These are phyloP conservation scores for Prasinococcaceae sp. DNA, from an alignment of 139 green algal species.

Conservation along the genomic window DNA sequence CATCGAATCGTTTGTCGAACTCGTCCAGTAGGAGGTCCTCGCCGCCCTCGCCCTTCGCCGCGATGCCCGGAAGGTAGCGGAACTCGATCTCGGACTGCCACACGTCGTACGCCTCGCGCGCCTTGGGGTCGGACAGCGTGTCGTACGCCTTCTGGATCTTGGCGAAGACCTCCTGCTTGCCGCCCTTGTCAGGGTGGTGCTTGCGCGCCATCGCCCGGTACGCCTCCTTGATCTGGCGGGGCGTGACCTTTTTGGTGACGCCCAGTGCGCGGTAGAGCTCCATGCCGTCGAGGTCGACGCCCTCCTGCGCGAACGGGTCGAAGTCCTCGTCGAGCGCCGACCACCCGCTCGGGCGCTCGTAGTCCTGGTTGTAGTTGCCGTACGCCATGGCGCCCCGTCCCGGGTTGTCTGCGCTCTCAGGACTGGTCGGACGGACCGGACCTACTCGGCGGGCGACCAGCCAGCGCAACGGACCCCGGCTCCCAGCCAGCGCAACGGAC, in stretches of 20 bases:
- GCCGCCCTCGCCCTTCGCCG: constrained; percentile 22
- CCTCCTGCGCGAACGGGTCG: too few relatives aligned
- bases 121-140: constrained; percentile 37
- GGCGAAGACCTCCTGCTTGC: constrained; percentile 31
- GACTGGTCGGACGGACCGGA: too few relatives aligned
- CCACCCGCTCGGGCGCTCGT: too few relatives aligned
- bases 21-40: constrained; percentile 61
- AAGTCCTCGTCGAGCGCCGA: too few relatives aligned
- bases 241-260: constrained; percentile 15
- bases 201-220: constrained; percentile 41
- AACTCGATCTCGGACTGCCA: constrained; percentile 46
- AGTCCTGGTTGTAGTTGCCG: too few relatives aligned
- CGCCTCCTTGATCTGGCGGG: constrained; percentile 33
- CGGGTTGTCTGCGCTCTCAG: too few relatives aligned
- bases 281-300: constrained; percentile 40
- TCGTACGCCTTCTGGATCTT: constrained; percentile 43
- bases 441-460: too few relatives aligned
- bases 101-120: constrained; percentile 44
- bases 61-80: constrained; percentile 30
- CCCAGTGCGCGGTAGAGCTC: constrained; percentile 28
- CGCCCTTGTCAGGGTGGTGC: constrained; percentile 71
- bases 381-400: too few relatives aligned
- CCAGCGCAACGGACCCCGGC: too few relatives aligned
- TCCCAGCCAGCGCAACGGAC: too few relatives aligned
- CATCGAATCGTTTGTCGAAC: constrained; percentile 36